Conservation (phyloP, 768 basidiomycete species). For the Rhizopogon vulgaris region DNA sequence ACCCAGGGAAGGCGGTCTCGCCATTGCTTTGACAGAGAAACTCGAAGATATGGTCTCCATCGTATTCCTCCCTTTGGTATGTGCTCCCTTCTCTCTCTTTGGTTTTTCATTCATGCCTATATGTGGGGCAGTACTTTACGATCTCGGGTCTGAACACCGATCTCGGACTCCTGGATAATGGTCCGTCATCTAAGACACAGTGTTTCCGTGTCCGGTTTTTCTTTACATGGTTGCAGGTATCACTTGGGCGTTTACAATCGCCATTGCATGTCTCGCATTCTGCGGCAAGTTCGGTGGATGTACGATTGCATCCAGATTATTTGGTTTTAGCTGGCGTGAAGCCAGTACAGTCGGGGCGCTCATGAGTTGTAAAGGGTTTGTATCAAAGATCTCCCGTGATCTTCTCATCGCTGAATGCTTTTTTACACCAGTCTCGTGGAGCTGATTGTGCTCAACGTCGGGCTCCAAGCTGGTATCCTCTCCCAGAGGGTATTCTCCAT, state of each 20-base stretch:
- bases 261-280: slow-evolving; percentile 76
- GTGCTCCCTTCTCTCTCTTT: background rate
- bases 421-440: slow-evolving; percentile 62
- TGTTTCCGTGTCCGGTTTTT: background rate
- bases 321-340: slow-evolving; percentile 79
- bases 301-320: slow-evolving; percentile 53
- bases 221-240: slow-evolving; percentile 36
- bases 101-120: background rate
- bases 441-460: slow-evolving; percentile 94
- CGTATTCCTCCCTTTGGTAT: slow-evolving; percentile 81
- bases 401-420: background rate
- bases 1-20: slow-evolving; percentile 83
- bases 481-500: slow-evolving; percentile 80
- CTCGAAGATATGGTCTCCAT: slow-evolving; percentile 94
- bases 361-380: slow-evolving; percentile 93
- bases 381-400: background rate
- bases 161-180: slow-evolving; percentile 75
- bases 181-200: slow-evolving; percentile 25
- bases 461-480: slow-evolving; percentile 75
- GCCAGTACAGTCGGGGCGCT: slow-evolving; percentile 78
- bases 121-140: slow-evolving; percentile 69
- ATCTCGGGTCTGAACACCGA: slow-evolving; percentile 87
- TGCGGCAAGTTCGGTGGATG: slow-evolving; percentile 88
- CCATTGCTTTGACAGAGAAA: slow-evolving; percentile 86
- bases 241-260: slow-evolving; percentile 85